phyloP scores from a whole-genome alignment of 2,329 filamentous ascomycete species.

The Phoma sp. region DNA sequence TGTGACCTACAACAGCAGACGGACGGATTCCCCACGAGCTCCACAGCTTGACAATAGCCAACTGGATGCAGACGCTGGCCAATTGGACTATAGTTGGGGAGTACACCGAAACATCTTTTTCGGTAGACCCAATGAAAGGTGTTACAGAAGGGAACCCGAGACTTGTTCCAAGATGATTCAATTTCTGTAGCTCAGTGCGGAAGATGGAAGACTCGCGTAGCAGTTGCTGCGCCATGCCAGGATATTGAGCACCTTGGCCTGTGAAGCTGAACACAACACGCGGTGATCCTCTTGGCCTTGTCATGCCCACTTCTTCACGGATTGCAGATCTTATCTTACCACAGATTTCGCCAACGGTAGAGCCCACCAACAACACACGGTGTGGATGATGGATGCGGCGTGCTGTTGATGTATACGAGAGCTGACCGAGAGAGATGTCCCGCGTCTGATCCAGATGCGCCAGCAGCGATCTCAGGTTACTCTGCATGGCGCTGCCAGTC shows the following conservation, averaged over 20 bases:
- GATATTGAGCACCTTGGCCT: conserved; percentile 43
- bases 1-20: conserved; percentile 26
- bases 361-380: background rate
- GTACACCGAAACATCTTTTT: background rate
- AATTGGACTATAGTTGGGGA: background rate
- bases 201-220: background rate
- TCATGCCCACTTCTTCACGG: background rate
- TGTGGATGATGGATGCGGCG: background rate
- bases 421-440: background rate
- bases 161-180: background rate
- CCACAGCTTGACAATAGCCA: background rate
- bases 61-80: background rate
- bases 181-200: background rate
- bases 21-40: conserved; percentile 12
- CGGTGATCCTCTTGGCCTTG: background rate
- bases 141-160: background rate
- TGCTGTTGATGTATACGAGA: background rate
- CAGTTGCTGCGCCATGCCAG: background rate
- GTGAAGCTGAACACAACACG: conserved; percentile 47
- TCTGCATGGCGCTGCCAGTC: background rate
- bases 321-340: no score
- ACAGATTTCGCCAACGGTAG: background rate
- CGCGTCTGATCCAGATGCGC: background rate
- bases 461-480: background rate
- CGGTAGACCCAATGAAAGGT: background rate